Evolutionary conservation across 129 eudicot genomes (phyloP).

Genomic region (Sambucus nigra): DNA sequence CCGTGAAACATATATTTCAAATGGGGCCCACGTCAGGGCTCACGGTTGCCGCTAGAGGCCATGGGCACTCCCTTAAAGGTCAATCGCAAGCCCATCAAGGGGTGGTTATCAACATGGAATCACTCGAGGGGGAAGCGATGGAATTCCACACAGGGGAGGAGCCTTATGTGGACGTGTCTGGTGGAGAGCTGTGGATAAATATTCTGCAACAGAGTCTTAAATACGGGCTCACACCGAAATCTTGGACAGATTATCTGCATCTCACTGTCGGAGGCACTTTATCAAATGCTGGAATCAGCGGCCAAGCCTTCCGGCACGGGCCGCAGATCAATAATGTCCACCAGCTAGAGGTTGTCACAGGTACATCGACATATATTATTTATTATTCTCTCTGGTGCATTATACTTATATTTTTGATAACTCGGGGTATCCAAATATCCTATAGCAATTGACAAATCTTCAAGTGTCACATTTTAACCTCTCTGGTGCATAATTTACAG

Average conservation of each 20-base stretch:
- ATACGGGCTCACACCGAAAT: constrained; percentile 80
- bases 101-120: constrained; percentile 67
- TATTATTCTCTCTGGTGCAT: not conserved
- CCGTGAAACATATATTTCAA: constrained; percentile 38
- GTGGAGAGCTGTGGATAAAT: constrained; percentile 82
- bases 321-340: constrained; percentile 91
- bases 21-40: constrained; percentile 61
- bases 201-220: constrained; percentile 75
- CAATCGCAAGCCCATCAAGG: constrained; percentile 84
- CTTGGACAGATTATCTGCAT: constrained; percentile 99
- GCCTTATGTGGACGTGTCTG: constrained; percentile 81
- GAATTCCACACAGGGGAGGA: constrained; percentile 35
- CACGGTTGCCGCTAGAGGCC: constrained; percentile 82
- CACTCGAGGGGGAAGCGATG: constrained; percentile 49
- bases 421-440: too few relatives aligned
- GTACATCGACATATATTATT: constrained; percentile 28
- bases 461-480: too few relatives aligned
- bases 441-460: too few relatives aligned
- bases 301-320: constrained; percentile 89
- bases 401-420: too few relatives aligned
- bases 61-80: constrained; percentile 89
- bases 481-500: too few relatives aligned
- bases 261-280: constrained; percentile 96
- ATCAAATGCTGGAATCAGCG: constrained; percentile 93
- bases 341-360: constrained; percentile 90